Conservation (phyloP, 2,329 filamentous ascomycete species). For the Aspergillus sp. region DNA sequence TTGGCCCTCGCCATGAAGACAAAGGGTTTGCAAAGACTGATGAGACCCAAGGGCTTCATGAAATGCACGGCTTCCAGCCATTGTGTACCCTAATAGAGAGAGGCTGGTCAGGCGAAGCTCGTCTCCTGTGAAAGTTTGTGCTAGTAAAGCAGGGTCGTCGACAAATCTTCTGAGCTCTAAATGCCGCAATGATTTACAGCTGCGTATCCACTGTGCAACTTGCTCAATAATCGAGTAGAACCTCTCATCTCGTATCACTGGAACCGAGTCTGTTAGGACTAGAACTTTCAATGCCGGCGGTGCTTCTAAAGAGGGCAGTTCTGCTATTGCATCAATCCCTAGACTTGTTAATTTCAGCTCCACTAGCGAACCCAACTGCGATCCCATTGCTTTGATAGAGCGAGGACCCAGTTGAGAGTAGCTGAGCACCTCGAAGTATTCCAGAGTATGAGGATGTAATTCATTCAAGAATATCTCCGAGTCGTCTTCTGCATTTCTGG, state of each 20-base stretch:
- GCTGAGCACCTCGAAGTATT: conserved; percentile 55
- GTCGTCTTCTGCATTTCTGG: conserved; percentile 49
- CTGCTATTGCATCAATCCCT: conserved; percentile 43
- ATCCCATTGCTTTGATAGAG: conserved; percentile 51
- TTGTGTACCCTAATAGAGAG: conserved; percentile 23
- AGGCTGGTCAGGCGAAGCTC: conserved; percentile 22
- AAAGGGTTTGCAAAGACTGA: conserved; percentile 20
- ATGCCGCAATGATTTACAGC: conserved; percentile 48
- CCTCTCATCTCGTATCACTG: conserved; percentile 43
- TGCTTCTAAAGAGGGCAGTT: conserved; percentile 14
- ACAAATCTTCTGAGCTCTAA: conserved; percentile 50
- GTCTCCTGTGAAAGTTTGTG: conserved; percentile 19
- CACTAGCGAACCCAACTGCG: conserved; percentile 52
- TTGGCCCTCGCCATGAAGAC: conserved; percentile 25
- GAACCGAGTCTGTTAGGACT: conserved; percentile 43
- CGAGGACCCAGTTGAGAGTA: conserved; percentile 50
- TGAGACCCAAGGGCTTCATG: conserved; percentile 25
- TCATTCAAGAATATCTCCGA: conserved; percentile 55
- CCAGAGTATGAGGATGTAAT: conserved; percentile 54
- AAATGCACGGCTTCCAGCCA: conserved; percentile 17
- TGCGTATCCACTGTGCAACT: conserved; percentile 51
- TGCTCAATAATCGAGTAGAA: conserved; percentile 49
- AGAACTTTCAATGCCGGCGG: conserved; percentile 43
- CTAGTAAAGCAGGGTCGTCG: conserved; percentile 41
- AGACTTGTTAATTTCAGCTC: conserved; percentile 48